Base-by-base conservation (phyloP, 306 rosid genomes). In the Alnus rubra region DNA sequence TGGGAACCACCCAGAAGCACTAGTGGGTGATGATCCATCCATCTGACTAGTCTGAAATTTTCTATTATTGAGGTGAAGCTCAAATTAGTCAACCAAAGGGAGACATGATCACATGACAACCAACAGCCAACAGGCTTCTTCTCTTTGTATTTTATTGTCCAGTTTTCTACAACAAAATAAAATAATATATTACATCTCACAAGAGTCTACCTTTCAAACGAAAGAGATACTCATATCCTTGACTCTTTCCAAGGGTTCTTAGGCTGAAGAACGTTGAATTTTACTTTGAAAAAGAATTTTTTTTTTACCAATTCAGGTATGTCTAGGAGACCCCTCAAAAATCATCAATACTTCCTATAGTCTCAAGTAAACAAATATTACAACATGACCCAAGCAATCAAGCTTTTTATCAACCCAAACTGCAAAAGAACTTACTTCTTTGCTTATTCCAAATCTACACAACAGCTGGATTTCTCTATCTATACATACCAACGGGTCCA, bases 401-500 rank as follows among this genome's bases (percentile, higher is more conserved):
- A 80, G 73, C 68, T 81, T 83, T 63, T 42, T 4, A 79, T 84
- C 85, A 81, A 59, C 78, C 86, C 79, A 63, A 74, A 60, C 80
- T 79, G 82, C 89, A 33, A 33, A 33, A 23, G 28, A 83, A 88
- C 81, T 69, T 79, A 44, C 86, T 81, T 70, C 79, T 58, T 84
- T 73, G 83, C 88, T 89, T 90, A 79, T 86, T 82, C 74, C 80
- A 88, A 85, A 76, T 74, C 82, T 89, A 88, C 84, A 72, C 37
- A 56, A 69, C 69, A 84, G 77, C 78, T 78, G 78, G 64, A 58
- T 56, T 30, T 74, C 35, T 63, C 52, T 70, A 59, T 69, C 77
- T 84, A 71, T 58, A 74, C 85, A 77, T 79, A 76, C 70, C 60
- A 76, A 83, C 82, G 87, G 88, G 71, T 76, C 82, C 73, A 75